Evolutionary conservation across 1,284 basidiomycete genomes (phyloP).

Genomic region (Volvariella volvacea): DNA sequence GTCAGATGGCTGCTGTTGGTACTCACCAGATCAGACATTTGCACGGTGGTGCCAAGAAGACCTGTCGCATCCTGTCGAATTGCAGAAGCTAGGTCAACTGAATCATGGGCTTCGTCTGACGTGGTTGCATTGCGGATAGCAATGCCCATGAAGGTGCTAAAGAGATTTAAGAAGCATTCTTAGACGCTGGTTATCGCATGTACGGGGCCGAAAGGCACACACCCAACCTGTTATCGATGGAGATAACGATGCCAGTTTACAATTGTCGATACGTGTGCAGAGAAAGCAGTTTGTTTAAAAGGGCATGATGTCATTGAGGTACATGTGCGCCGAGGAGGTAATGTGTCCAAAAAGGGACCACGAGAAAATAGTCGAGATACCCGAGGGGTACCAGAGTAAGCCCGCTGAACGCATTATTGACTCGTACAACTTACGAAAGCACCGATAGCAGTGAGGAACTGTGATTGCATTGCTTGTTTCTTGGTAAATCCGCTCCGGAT

Average conservation of each 20-base stretch:
- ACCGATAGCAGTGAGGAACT: constrained; percentile 84
- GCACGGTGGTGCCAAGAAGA: constrained; percentile 74
- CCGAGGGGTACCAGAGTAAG: no score
- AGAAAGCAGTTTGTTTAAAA: constrained; percentile 6
- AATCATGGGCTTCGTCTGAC: constrained; percentile 30
- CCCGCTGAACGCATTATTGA: background rate
- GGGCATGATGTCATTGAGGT: constrained; percentile 11
- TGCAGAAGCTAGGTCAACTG: constrained; percentile 58
- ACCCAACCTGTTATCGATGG: constrained; percentile 42
- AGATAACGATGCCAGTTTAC: constrained; percentile 9
- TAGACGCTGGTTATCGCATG: constrained; percentile 12
- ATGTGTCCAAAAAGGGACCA: background rate
- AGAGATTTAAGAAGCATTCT: constrained; percentile 7
- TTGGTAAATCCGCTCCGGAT: constrained; percentile 87
- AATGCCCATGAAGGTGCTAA: constrained; percentile 84
- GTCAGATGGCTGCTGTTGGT: constrained; percentile 4
- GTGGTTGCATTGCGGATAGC: constrained; percentile 70
- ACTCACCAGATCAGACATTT: constrained; percentile 70
- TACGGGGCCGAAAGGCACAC: constrained; percentile 15
- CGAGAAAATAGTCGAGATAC: background rate
- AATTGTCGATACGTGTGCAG: constrained; percentile 11
- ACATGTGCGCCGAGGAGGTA: background rate
- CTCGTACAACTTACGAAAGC: constrained; percentile 64
- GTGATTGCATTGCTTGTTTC: constrained; percentile 83
- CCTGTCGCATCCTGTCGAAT: constrained; percentile 68